Conservation (phyloP, 208 protist species). For the Leptomonas seymouri region DNA sequence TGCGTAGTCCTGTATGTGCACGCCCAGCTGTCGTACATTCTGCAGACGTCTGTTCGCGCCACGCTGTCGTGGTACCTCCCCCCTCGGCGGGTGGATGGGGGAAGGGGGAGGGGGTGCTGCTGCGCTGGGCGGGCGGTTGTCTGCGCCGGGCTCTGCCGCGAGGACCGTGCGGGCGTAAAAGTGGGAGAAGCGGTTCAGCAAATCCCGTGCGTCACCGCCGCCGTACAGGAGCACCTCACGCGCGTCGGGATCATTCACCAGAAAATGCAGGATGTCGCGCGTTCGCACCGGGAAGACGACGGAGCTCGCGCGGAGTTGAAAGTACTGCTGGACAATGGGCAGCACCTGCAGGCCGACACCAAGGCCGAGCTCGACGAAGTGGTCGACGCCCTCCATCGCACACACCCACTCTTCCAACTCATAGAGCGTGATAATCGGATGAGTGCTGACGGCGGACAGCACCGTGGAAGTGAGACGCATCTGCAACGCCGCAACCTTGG, state of each 20-base stretch:
- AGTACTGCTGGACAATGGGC: conserved; percentile 75
- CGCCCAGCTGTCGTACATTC: conserved; percentile 57
- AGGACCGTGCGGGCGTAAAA: conserved; percentile 47
- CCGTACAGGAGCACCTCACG: conserved; percentile 42
- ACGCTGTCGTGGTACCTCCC: no score
- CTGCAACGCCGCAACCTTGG: conserved; percentile 49
- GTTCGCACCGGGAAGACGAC: conserved; percentile 54
- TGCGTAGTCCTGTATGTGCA: conserved; percentile 80
- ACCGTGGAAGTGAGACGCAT: conserved; percentile 54
- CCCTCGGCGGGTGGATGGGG: no score
- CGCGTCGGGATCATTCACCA: conserved; percentile 48
- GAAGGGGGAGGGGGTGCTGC: neutral
- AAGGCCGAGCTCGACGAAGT: conserved; percentile 69
- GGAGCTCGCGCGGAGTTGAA: conserved; percentile 42
- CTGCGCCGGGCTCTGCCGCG: neutral
- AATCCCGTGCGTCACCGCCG: conserved; percentile 62
- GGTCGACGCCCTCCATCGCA: conserved; percentile 42
- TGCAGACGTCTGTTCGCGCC: conserved; percentile 2
- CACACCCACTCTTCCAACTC: conserved; percentile 80
- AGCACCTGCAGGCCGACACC: conserved; percentile 53
- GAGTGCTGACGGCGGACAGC: conserved; percentile 58
- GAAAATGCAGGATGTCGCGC: conserved; percentile 57
- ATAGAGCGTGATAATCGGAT: conserved; percentile 77
- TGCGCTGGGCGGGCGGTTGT: neutral
- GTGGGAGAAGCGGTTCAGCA: conserved; percentile 59